These are phyloP conservation scores for Dioscorea dumetorum DNA, from an alignment of 106 monocot genomes.

Conservation along the genomic window DNA sequence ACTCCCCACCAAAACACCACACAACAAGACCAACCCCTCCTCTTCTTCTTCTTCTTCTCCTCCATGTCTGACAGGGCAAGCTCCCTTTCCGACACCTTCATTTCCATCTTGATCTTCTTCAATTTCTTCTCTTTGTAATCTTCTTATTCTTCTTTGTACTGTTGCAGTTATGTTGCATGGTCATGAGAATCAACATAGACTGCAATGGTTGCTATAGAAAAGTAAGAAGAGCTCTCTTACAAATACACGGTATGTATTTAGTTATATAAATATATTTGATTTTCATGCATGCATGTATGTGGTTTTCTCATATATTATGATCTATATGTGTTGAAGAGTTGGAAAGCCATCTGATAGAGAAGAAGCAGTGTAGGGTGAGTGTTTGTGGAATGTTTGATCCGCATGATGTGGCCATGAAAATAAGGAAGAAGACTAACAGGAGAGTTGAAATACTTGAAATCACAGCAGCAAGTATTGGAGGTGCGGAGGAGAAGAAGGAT, in stretches of 20 bases:
- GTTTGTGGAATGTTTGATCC: constrained; percentile 68
- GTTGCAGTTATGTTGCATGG: constrained; percentile 66
- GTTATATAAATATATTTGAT: background rate
- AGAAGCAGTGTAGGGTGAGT: constrained; percentile 63
- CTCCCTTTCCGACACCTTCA: background rate
- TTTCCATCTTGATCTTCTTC: background rate
- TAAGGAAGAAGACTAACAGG: constrained; percentile 63
- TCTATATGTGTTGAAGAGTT: constrained; percentile 28
- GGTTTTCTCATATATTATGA: no score
- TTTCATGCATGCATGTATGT: no score
- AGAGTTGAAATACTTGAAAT: constrained; percentile 85
- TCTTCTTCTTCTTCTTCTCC: background rate
- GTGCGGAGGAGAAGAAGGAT: background rate
- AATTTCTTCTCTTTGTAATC: background rate
- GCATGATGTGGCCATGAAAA: constrained; percentile 64
- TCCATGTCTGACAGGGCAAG: constrained; percentile 42
- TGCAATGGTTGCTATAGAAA: constrained; percentile 79
- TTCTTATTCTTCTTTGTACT: background rate
- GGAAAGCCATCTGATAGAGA: constrained; percentile 89
- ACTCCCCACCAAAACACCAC: background rate
- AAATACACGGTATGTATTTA: constrained; percentile 56
- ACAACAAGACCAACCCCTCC: no score
- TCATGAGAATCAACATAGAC: constrained; percentile 85
- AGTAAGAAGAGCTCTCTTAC: constrained; percentile 55
- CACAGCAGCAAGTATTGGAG: constrained; percentile 19